Evolutionary conservation across 2,329 filamentous ascomycete species (phyloP), one percentile per base, ranked within the genome.

Genomic region (Aspergillus sp.): DNA sequence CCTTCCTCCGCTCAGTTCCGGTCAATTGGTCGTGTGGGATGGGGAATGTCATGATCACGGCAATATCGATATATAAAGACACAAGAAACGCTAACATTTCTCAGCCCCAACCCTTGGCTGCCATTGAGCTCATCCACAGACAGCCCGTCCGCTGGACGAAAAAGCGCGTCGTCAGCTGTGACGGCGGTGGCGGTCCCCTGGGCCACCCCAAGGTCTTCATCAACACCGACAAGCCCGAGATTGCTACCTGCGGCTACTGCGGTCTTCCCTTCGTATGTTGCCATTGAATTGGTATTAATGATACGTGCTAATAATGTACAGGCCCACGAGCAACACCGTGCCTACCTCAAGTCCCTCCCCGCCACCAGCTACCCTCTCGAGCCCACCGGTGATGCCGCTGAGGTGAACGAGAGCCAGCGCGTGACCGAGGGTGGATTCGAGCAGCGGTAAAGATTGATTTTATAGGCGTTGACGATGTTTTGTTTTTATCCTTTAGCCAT

Each of bases 201-300:
- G 95, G 95, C 47, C 95, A 99, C 78, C 95, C 95, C 53, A 86
- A 87, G 73, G 90, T 99, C 80, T 99, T 92, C 77, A 99, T 99
- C 86, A 99, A 99, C 81, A 89, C 90, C 67, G 95, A 99, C 80
- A 98, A 97, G 84, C 91, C 95, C 47, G 88, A 98, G 82, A 96
- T 99, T 86, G 87, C 78, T 83, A 83, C 75, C 59, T 99, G 95
- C 83, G 89, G 85, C 73, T 99, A 99, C 82, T 99, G 95, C 76
- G 95, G 95, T 56, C 77, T 95, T 67, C 95, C 95, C 70, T 99
- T 88, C 76, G 95, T 98, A 85, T 75, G 93, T 81, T n/a, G 5
- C 6, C 32, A 8, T 54, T 5, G n/a, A 21, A 7, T 5, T 13
- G 19, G 15, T 55, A 23, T 32, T 8, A 2, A 36, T 53, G 27